Evolutionary conservation across 345 rosid species (phyloP).

Genomic region (Nephelium lappaceum): DNA sequence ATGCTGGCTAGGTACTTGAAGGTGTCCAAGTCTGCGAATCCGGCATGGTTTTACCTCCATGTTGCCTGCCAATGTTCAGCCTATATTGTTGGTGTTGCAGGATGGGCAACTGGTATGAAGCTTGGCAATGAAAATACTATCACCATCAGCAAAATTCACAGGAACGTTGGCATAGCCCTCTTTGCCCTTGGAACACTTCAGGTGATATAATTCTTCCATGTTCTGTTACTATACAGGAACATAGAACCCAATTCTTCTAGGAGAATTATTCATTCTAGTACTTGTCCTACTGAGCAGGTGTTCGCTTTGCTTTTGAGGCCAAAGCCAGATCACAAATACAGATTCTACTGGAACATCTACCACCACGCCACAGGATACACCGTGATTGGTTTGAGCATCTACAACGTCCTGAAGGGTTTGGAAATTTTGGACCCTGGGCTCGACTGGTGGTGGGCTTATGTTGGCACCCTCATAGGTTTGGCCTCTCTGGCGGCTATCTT

Average conservation of each 20-base stretch:
- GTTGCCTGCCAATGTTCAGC: constrained; percentile 71
- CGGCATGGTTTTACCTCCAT: constrained; percentile 94
- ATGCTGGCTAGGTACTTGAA: constrained; percentile 80
- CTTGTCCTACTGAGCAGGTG: constrained; percentile 29
- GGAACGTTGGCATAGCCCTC: constrained; percentile 70
- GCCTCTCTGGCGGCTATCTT: constrained; percentile 47
- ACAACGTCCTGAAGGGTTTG: constrained; percentile 71
- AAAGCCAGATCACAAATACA: constrained; percentile 81
- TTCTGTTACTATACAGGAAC: no score
- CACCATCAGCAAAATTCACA: constrained; percentile 45
- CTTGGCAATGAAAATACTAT: constrained; percentile 65
- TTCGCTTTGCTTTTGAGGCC: constrained; percentile 87
- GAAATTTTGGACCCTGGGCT: constrained; percentile 55
- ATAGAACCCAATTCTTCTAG: neutral
- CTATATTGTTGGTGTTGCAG: constrained; percentile 73
- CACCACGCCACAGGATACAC: constrained; percentile 79
- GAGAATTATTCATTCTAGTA: no score
- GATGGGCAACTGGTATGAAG: constrained; percentile 82
- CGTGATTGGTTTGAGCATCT: constrained; percentile 56
- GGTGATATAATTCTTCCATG: constrained; percentile 35
- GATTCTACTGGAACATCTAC: constrained; percentile 86
- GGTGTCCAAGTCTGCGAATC: constrained; percentile 72
- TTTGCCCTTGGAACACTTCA: constrained; percentile 79
- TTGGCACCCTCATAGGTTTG: constrained; percentile 54
- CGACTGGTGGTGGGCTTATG: constrained; percentile 65